phyloP scores from a whole-genome alignment of 306 rosid species.

The Leucaena leucocephala region DNA sequence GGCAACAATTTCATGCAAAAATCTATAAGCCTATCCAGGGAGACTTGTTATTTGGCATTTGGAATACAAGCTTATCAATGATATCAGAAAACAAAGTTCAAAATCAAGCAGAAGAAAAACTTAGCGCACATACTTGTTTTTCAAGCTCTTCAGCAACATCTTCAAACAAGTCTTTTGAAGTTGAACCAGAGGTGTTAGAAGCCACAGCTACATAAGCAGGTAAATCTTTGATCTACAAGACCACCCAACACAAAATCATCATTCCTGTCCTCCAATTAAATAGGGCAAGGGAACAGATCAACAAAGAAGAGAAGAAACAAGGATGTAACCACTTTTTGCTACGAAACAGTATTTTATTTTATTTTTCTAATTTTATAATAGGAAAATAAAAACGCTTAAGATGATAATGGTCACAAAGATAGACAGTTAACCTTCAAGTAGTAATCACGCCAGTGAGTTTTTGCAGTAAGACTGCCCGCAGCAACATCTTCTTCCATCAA shows the following conservation, averaged over 20 bases:
- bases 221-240: slow-evolving; percentile 71
- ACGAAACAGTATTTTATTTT: slow-evolving; percentile 7
- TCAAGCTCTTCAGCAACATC: slow-evolving; percentile 86
- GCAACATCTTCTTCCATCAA: slow-evolving; percentile 85
- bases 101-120: slow-evolving; percentile 36
- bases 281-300: slow-evolving; percentile 27
- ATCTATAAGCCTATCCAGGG: slow-evolving; percentile 1
- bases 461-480: slow-evolving; percentile 70
- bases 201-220: slow-evolving; percentile 78
- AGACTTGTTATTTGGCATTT: slow-evolving; percentile 11
- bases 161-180: slow-evolving; percentile 85
- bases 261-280: not conserved
- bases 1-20: not conserved
- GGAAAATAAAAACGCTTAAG: slow-evolving; percentile 16
- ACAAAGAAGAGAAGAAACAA: slow-evolving; percentile 24
- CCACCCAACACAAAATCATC: slow-evolving; percentile 21
- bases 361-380: slow-evolving; percentile 19
- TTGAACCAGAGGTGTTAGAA: slow-evolving; percentile 86
- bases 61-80: slow-evolving; percentile 13
- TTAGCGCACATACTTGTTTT: slow-evolving; percentile 66
- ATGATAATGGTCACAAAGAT: slow-evolving; percentile 19
- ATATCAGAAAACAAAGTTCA: slow-evolving; percentile 14
- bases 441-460: slow-evolving; percentile 94
- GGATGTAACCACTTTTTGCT: slow-evolving; percentile 10
- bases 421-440: slow-evolving; percentile 53